Evolutionary conservation across 2,329 filamentous ascomycete species (phyloP).

Genomic region (Saccharata proteae): DNA sequence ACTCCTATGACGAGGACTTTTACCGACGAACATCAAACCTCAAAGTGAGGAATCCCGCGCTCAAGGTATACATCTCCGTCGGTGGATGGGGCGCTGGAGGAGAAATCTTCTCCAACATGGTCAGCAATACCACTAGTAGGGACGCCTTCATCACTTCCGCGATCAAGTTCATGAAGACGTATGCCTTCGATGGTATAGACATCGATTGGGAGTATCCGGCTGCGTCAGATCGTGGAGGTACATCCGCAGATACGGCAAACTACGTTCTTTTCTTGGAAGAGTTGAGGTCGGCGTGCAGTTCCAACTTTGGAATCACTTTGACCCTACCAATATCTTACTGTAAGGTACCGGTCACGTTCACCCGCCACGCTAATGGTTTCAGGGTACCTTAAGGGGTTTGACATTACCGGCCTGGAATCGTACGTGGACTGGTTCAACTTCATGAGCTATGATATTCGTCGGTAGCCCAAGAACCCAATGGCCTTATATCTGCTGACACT

Average conservation of each 20-base stretch:
- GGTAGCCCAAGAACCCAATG: too few species aligned
- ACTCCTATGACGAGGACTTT: constrained; percentile 14
- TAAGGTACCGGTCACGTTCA: too few species aligned
- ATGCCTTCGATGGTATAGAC: constrained; percentile 35
- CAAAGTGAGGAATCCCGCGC: constrained; percentile 17
- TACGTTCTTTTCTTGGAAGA: constrained; percentile 14
- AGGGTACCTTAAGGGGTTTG: constrained; percentile 17
- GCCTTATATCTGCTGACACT: constrained; percentile 12
- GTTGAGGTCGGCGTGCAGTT: constrained; percentile 13
- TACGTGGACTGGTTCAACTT: constrained; percentile 32
- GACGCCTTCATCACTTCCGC: constrained; percentile 26
- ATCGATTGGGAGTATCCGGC: constrained; percentile 34
- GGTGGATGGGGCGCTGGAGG: constrained; percentile 33
- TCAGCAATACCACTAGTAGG: constrained; percentile 16
- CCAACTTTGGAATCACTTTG: constrained; percentile 15
- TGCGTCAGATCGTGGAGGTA: constrained; percentile 24
- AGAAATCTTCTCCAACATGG: constrained; percentile 24
- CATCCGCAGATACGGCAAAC: constrained; percentile 20
- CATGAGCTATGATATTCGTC: constrained; percentile 37
- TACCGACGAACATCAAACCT: too few species aligned
- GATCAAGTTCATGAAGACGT: constrained; percentile 28
- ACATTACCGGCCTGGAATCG: constrained; percentile 14
- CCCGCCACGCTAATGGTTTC: too few species aligned
- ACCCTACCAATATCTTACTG: constrained; percentile 17
- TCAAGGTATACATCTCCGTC: constrained; percentile 25